These are phyloP conservation scores for Neurospora sp. DNA, from an alignment of 2,329 filamentous ascomycete species.

Conservation along the genomic window DNA sequence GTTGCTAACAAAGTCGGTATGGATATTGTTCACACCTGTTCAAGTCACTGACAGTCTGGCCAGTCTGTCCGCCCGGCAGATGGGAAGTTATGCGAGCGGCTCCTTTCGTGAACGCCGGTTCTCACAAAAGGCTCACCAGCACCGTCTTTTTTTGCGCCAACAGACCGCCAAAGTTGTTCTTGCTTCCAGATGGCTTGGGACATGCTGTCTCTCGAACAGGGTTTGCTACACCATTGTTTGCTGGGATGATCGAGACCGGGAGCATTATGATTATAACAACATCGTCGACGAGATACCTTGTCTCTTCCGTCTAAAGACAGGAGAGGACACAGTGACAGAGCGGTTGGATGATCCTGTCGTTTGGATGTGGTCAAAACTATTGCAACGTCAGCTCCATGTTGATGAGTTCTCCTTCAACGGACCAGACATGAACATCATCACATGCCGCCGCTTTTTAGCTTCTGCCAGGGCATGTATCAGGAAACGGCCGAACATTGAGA, in stretches of 20 bases:
- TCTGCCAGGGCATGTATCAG: background rate
- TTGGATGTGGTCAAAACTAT: background rate
- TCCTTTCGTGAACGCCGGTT: background rate
- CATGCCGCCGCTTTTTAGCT: background rate
- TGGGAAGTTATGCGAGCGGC: background rate
- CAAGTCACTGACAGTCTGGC: background rate
- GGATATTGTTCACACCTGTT: background rate
- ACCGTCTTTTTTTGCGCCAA: background rate
- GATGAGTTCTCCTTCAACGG: background rate
- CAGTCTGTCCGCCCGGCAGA: background rate
- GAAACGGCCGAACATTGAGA: background rate
- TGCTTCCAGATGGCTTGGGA: background rate
- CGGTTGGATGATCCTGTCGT: background rate
- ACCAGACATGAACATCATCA: background rate
- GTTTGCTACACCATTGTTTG: background rate
- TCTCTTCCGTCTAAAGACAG: background rate
- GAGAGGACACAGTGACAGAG: background rate
- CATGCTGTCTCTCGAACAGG: background rate
- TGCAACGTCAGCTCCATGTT: background rate
- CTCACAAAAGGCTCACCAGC: background rate
- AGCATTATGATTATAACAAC: background rate
- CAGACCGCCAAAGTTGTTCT: background rate
- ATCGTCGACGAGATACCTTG: background rate
- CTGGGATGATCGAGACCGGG: background rate
- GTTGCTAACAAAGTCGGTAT: background rate